Conservation (phyloP, 345 rosid species). For the Gossypium herbaceum region DNA sequence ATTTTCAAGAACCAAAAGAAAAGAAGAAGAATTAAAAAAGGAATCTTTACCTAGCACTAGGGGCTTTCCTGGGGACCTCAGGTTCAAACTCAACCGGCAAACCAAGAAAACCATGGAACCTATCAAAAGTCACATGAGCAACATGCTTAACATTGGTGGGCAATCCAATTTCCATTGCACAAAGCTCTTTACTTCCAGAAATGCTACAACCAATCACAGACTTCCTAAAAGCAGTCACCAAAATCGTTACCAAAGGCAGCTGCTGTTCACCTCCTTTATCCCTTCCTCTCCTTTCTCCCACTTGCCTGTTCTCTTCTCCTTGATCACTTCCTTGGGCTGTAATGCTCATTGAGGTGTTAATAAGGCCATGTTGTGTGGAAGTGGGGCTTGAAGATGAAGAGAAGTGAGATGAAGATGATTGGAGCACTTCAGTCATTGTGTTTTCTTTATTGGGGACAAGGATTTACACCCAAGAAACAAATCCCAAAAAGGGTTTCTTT, state of each 20-base stretch:
- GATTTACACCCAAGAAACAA: constrained; percentile 38
- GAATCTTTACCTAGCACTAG: constrained; percentile 75
- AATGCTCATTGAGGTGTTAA: constrained; percentile 30
- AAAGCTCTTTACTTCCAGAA: constrained; percentile 52
- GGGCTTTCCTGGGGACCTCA: constrained; percentile 87
- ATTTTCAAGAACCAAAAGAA: background rate
- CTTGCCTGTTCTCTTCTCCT: constrained; percentile 16
- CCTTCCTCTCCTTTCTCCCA: constrained; percentile 21
- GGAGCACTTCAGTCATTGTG: constrained; percentile 73
- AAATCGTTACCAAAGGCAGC: constrained; percentile 56
- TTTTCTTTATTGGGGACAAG: constrained; percentile 23
- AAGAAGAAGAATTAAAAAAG: background rate
- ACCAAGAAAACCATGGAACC: constrained; percentile 96
- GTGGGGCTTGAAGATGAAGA: constrained; percentile 89
- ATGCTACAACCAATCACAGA: constrained; percentile 71
- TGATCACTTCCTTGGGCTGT: constrained; percentile 27
- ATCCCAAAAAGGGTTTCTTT: constrained; percentile 23
- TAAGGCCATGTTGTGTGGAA: constrained; percentile 46
- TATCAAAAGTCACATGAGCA: constrained; percentile 98
- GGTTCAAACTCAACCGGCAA: constrained; percentile 98
- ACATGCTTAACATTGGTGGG: constrained; percentile 95
- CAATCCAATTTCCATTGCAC: constrained; percentile 88
- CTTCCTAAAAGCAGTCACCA: constrained; percentile 68
- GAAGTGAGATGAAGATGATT: constrained; percentile 70
- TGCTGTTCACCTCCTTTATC: constrained; percentile 47